These are phyloP conservation scores for Bombardia bombarda DNA, from an alignment of 495 filamentous ascomycete species.

Conservation along the genomic window DNA sequence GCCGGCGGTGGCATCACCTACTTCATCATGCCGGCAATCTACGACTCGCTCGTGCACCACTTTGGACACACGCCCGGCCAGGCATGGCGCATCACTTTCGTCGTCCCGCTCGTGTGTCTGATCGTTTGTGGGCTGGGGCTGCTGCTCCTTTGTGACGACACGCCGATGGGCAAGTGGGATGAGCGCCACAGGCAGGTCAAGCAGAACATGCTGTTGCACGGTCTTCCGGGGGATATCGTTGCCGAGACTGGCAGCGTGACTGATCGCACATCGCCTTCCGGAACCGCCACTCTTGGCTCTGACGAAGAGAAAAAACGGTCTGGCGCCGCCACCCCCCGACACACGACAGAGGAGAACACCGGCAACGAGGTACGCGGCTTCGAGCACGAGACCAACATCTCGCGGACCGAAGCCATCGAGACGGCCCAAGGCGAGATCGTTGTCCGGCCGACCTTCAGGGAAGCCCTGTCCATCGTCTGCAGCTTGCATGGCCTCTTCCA, in stretches of 20 bases:
- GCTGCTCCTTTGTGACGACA: conserved; percentile 72
- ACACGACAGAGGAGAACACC: conserved; percentile 11
- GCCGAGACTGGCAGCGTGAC: conserved; percentile 47
- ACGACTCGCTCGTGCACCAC: conserved; percentile 63
- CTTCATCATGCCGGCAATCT: conserved; percentile 93
- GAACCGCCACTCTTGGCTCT: too few species aligned
- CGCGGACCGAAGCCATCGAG: conserved; percentile 49
- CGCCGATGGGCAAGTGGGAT: conserved; percentile 74
- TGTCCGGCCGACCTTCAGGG: conserved; percentile 54
- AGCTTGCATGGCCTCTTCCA: conserved; percentile 62
- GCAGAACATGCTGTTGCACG: conserved; percentile 36
- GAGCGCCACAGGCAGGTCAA: conserved; percentile 53
- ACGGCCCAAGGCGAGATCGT: conserved; percentile 57
- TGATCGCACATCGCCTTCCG: too few species aligned
- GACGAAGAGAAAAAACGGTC: too few species aligned
- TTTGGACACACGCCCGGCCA: conserved; percentile 54
- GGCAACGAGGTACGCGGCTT: conserved; percentile 20
- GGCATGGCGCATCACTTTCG: conserved; percentile 79
- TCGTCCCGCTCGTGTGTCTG: conserved; percentile 77
- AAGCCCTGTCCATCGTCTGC: conserved; percentile 50
- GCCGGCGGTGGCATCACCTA: conserved; percentile 82
- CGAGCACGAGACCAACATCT: conserved; percentile 45
- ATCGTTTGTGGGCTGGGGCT: conserved; percentile 54
- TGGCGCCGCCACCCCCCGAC: conserved; percentile 31
- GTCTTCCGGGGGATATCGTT: conserved; percentile 35